phyloP scores from a whole-genome alignment of 208 protist species.

The Trypanosoma lewisi region DNA sequence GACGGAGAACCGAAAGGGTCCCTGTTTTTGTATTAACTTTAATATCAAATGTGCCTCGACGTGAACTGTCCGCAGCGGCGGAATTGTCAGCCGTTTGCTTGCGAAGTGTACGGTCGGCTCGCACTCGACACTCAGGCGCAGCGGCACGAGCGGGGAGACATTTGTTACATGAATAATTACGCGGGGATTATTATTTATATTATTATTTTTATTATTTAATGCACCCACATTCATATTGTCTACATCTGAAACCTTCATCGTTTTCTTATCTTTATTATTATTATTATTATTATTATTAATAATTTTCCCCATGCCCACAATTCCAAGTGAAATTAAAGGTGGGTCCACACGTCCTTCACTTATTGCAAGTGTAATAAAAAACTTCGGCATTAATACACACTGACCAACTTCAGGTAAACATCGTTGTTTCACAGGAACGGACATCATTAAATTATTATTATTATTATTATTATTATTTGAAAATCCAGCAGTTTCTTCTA shows the following conservation, averaged over 20 bases:
- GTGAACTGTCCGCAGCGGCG: slow-evolving; percentile 42
- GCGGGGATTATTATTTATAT: slow-evolving; percentile 16
- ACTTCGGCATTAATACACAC: slow-evolving; percentile 40
- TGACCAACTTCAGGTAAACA: slow-evolving; percentile 40
- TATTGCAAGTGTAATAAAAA: slow-evolving; percentile 46
- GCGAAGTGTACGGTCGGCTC: slow-evolving; percentile 68
- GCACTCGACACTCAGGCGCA: slow-evolving; percentile 75
- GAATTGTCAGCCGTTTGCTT: slow-evolving; percentile 51
- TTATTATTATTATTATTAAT: not conserved
- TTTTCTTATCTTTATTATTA: not conserved
- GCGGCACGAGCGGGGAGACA: slow-evolving; percentile 60
- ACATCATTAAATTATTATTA: too few relatives aligned
- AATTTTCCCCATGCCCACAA: slow-evolving; percentile 22
- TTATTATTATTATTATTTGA: too few relatives aligned
- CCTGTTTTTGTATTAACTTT: slow-evolving; percentile 64
- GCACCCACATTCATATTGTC: too few relatives aligned
- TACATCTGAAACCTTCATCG: not conserved
- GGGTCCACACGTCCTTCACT: slow-evolving; percentile 67
- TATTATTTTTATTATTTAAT: not conserved
- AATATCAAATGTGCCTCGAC: slow-evolving; percentile 63
- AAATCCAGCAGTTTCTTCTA: slow-evolving; percentile 35
- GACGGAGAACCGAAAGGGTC: slow-evolving; percentile 68
- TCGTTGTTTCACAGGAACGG: slow-evolving; percentile 32
- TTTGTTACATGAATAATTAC: slow-evolving; percentile 53
- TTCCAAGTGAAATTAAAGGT: slow-evolving; percentile 27